phyloP scores from a whole-genome alignment of 345 rosid genomes.

The Acer negundo region DNA sequence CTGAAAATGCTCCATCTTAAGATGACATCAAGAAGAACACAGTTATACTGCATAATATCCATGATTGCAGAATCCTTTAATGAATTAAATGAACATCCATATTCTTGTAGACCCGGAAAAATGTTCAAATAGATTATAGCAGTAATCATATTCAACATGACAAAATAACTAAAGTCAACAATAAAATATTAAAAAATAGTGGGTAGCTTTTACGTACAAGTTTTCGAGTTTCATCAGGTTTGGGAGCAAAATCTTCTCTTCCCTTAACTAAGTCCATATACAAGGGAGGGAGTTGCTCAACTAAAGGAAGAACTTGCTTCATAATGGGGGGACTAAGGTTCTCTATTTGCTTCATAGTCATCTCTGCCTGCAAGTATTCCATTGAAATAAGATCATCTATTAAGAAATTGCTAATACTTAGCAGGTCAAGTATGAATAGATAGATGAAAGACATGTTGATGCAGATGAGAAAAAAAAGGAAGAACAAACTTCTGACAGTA shows the following conservation, averaged over 20 bases:
- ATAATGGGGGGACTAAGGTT: constrained; percentile 87
- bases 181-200: not conserved
- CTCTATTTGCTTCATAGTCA: constrained; percentile 90
- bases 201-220: constrained; percentile 62
- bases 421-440: not conserved
- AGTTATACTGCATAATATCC: not conserved
- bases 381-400: not conserved
- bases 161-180: not conserved
- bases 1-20: not conserved
- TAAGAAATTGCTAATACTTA: not conserved
- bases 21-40: not conserved
- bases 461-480: not conserved
- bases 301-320: constrained; percentile 94
- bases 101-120: not conserved
- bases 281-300: constrained; percentile 95
- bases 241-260: constrained; percentile 92
- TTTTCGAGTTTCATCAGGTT: constrained; percentile 94
- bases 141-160: constrained; percentile 13
- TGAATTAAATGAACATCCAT: not conserved
- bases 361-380: constrained; percentile 74
- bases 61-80: not conserved
- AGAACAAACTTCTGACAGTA: not conserved
- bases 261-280: constrained; percentile 94
- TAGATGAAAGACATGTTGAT: not conserved
- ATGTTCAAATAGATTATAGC: not conserved